Percentiles rank a stretch among this genome's conserved stretches.
These are phyloP conservation scores for Salix udensis DNA, from an alignment of 345 rosid genomes.

Conservation along the genomic window DNA sequence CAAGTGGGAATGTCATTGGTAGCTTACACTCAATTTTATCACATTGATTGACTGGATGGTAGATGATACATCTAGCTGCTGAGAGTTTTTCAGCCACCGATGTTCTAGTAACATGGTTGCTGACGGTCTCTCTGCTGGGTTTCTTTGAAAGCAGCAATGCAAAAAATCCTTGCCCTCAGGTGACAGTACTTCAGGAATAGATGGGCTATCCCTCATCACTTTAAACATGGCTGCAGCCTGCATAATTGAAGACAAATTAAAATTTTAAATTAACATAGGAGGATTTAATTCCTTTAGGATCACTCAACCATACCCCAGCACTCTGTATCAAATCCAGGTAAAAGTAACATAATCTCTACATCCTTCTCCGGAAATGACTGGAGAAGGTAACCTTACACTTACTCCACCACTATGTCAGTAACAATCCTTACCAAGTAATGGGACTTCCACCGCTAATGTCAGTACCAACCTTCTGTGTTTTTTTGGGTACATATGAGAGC, in stretches of 20 bases:
- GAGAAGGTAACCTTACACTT: not conserved
- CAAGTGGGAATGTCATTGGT: conserved; percentile 1
- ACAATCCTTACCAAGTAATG: too few species aligned
- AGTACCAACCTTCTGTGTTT: not conserved
- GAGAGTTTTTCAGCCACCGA: conserved; percentile 50
- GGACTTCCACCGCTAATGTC: too few species aligned
- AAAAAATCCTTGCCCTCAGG: conserved; percentile 84
- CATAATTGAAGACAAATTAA: not conserved
- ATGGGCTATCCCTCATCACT: conserved; percentile 77
- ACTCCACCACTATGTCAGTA: not conserved
- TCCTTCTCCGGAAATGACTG: not conserved
- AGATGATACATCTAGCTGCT: conserved; percentile 36
- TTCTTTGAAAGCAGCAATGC: conserved; percentile 69
- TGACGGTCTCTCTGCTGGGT: conserved; percentile 82
- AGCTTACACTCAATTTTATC: conserved; percentile 48
- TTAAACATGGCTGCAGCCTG: conserved; percentile 99
- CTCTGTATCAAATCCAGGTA: not conserved
- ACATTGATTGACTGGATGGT: conserved; percentile 33
- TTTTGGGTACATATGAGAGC: too few species aligned
- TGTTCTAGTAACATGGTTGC: conserved; percentile 77
- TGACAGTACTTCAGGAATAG: conserved; percentile 75
- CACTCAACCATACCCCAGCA: not conserved
- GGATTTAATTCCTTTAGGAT: not conserved
- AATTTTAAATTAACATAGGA: not conserved
- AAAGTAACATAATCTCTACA: not conserved